Evolutionary conservation across 495 filamentous ascomycete genomes (phyloP).

Genomic region (Glutinoglossum americanum): DNA sequence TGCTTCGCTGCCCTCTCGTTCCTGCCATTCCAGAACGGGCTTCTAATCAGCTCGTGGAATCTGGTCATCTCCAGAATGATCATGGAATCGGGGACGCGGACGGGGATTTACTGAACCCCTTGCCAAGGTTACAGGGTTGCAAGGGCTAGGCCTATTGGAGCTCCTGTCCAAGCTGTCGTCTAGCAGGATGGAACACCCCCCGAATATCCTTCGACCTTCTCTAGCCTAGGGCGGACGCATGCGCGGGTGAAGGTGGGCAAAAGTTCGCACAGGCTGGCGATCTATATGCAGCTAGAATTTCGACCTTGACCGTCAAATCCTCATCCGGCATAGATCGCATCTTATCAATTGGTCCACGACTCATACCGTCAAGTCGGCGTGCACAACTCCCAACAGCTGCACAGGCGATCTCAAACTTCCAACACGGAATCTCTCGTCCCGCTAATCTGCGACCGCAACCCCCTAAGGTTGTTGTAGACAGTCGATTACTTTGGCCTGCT

Average conservation of each 20-base stretch:
- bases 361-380: neutral
- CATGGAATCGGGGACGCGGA: neutral
- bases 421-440: neutral
- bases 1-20: neutral
- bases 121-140: neutral
- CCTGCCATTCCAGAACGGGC: neutral
- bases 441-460: neutral
- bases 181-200: neutral
- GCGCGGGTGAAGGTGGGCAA: no score
- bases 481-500: no score
- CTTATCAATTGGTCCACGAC: neutral
- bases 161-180: neutral
- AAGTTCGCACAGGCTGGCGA: neutral
- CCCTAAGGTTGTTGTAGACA: no score
- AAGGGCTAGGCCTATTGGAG: neutral
- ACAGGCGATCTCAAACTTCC: neutral
- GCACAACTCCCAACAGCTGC: neutral
- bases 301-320: neutral
- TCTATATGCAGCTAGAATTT: neutral
- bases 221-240: neutral
- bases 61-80: neutral
- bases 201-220: neutral
- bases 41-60: neutral
- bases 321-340: neutral
- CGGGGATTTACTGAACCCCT: neutral